Percentiles rank a stretch among this genome's conserved stretches.
Conservation (phyloP, 2,329 filamentous ascomycete species). For the Penicillium janthinellum region DNA sequence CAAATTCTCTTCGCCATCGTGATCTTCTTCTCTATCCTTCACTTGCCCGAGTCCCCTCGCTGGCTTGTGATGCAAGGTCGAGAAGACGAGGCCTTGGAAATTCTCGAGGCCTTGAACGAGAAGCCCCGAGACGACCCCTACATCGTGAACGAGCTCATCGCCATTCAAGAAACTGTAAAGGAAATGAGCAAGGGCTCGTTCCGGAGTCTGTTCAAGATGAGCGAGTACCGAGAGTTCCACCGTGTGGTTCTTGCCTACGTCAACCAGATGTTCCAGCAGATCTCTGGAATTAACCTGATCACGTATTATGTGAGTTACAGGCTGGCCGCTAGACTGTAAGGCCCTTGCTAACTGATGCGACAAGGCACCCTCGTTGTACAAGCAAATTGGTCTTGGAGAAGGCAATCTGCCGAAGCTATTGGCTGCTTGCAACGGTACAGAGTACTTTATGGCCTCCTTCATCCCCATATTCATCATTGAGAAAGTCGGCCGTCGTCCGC, state of each 20-base stretch:
- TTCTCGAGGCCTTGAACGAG: conserved; percentile 50
- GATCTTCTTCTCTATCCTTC: conserved; percentile 49
- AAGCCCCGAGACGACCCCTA: conserved; percentile 43
- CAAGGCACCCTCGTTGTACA: conserved; percentile 25
- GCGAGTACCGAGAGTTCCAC: conserved; percentile 56
- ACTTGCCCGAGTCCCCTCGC: conserved; percentile 57
- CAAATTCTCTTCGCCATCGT: conserved; percentile 57
- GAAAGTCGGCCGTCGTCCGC: conserved; percentile 58
- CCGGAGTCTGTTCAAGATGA: conserved; percentile 58
- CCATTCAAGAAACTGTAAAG: conserved; percentile 53
- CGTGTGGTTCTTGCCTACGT: conserved; percentile 55
- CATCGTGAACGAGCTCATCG: conserved; percentile 47
- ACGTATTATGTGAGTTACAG: conserved; percentile 38
- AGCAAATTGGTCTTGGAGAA: conserved; percentile 22
- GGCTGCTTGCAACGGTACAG: conserved; percentile 53
- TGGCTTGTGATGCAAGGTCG: conserved; percentile 58
- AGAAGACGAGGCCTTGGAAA: conserved; percentile 53
- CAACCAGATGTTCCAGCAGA: conserved; percentile 56
- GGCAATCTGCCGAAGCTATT: conserved; percentile 35
- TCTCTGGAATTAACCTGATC: conserved; percentile 43
- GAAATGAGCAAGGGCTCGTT: conserved; percentile 53
- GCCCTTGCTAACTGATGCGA: conserved; percentile 3
- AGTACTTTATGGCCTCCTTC: conserved; percentile 52
- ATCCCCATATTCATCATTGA: conserved; percentile 52
- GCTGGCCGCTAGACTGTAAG: too few relatives aligned